phyloP scores from a whole-genome alignment of 2,329 filamentous ascomycete genomes.

The Colletotrichum trifolii region DNA sequence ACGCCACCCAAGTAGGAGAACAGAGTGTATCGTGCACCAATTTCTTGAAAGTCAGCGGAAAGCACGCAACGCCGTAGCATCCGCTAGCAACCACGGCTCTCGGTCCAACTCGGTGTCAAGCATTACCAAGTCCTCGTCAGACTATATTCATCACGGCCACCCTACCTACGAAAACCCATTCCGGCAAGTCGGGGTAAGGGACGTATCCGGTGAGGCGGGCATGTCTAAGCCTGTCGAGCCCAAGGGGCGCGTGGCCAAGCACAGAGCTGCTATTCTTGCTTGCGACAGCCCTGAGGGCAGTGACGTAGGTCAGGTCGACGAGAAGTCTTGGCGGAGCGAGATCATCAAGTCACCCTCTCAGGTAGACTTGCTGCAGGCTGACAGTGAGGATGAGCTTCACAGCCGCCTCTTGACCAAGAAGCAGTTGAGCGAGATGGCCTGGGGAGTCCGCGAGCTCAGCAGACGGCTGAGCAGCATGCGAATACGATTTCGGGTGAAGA shows the following conservation, averaged over 20 bases:
- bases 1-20: constrained; percentile 51
- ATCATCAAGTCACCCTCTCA: constrained; percentile 57
- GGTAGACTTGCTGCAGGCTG: constrained; percentile 47
- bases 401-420: constrained; percentile 91
- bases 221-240: constrained; percentile 47
- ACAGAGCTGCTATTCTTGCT: constrained; percentile 68
- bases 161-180: constrained; percentile 40
- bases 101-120: constrained; percentile 28
- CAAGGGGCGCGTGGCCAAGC: constrained; percentile 67
- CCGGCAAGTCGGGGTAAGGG: constrained; percentile 32
- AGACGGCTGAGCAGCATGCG: constrained; percentile 86
- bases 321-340: constrained; percentile 64
- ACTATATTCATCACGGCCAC: constrained; percentile 43
- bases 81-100: constrained; percentile 42
- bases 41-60: constrained; percentile 68
- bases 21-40: constrained; percentile 74
- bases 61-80: constrained; percentile 40
- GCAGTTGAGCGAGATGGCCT: constrained; percentile 95
- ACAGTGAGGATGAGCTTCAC: constrained; percentile 53
- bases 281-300: constrained; percentile 55
- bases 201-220: constrained; percentile 43
- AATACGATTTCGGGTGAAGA: constrained; percentile 82
- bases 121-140: constrained; percentile 26
- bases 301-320: constrained; percentile 65
- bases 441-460: constrained; percentile 91